Base-by-base conservation (phyloP, 768 basidiomycete genomes). In the Leccinum subtestaceum region DNA sequence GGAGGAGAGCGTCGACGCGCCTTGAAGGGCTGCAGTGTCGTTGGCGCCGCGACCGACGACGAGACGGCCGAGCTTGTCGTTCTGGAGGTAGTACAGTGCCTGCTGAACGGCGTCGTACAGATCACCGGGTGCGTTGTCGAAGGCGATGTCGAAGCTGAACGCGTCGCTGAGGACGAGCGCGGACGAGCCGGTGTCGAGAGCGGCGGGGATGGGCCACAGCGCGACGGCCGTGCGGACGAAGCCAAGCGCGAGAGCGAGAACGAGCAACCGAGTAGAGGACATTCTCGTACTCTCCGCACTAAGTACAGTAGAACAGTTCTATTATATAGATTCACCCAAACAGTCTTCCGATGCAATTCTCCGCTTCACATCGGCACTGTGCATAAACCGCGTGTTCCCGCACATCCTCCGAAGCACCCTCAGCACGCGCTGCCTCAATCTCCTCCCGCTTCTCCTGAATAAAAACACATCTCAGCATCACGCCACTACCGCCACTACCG, bases 361-460 rank as follows among this genome's bases (percentile, higher is more conserved):
- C 59, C 4, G 83, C 76, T 2, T 82, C 84, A 65, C 85, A 87
- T 29, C 71, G 70, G 66, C 85, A 87, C 17, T 59, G 63, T 0
- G 75, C 72, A 54, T 81, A 81, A 2, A 85, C 79, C 3, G 81
- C 78, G 57, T 76, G 80, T 1, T 74, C 69, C 3, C 57, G 67
- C 6, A 65, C 63, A 8, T 48, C 17, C 19, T 36, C 38, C 19
- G 40, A 48, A 19, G 43, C 5, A 58, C 60, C 1, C 1, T 43
- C 17, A 40, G 10, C 23, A 45, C 19, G 56, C 8, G 34, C 52
- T 15, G 31, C 13, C n/a, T 62, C 57, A 2, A 70, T 60, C 51
- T 65, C 64, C 3, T 64, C 65, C 12, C 62, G 61, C 17, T 71
- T 71, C 25, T 71, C 64, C 69, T 70, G 27, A 1, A 19, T 34